Base-by-base conservation (phyloP, 805 yeast species). In the Saccharomycopsis selenospora region DNA sequence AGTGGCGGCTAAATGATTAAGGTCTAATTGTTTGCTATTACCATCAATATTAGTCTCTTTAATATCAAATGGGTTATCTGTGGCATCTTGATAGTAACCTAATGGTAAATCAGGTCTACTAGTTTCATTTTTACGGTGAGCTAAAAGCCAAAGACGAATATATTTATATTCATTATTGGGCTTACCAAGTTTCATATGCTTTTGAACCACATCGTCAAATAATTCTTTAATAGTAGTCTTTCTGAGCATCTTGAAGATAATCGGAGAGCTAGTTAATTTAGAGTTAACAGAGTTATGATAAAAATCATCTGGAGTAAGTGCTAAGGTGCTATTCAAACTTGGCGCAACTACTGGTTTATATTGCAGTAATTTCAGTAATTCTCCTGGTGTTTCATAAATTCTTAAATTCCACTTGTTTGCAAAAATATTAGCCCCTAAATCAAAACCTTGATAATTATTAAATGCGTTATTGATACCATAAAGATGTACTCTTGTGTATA, bases 111-210 rank as follows among this genome's bases (percentile, higher is more conserved):
- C 81, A 1, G 87, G 76, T 55, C 96, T 73, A 43, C 76, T 65
- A 0, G 96, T 85, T 52, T 73, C 76, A 61, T 87, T 86, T 55
- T 80, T 77, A 43, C 96, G 72, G 56, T 75, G 77, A 11, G 74
- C 76, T 67, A 86, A 71, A 20, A 74, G 66, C 80, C 93, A 79
- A 52, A 85, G 73, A 48, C 82, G 69, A 40, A 82, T 72, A 28
- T 61, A 55, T 11, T 63, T 54, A 1, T 63, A 56, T 22, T 64
- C 60, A 11, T 66, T 52, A 1, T 52, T 64, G 1, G 60, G 51
- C 40, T 55, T 47, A 5, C 42, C 51, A 17, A 66, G 57, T 13
- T 71, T 73, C 20, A 79, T 22, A 26, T 46, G 60, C 17, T 62
- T 61, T 33, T 70, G 66, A 1, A 77, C 75, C 7, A 84, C 67